Conservation (phyloP, 371 early-diverging fungal species). For the Mucor indicus region DNA sequence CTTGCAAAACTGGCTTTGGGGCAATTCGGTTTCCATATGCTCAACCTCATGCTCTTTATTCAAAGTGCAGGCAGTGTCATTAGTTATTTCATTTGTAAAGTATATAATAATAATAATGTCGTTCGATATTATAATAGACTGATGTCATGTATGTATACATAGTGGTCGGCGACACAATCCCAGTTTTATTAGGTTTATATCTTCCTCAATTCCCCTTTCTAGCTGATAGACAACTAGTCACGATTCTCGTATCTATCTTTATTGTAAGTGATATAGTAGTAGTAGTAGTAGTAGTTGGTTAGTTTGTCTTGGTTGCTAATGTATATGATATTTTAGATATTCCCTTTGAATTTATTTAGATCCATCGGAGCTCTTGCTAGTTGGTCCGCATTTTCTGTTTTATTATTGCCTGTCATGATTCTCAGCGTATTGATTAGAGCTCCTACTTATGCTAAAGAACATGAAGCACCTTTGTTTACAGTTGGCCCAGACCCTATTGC, state of each 20-base stretch:
- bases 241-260: constrained; percentile 39
- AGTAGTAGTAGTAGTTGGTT: too few relatives aligned
- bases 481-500: constrained; percentile 52
- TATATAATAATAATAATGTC: constrained; percentile 33
- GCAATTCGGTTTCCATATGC: constrained; percentile 41
- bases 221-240: constrained; percentile 37
- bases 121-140: constrained; percentile 11
- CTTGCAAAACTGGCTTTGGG: constrained; percentile 54
- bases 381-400: constrained; percentile 51
- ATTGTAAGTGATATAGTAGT: constrained; percentile 22
- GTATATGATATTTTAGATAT: constrained; percentile 24
- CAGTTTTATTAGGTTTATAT: constrained; percentile 44
- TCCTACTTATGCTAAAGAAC: constrained; percentile 46
- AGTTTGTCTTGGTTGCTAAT: neutral
- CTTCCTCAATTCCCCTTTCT: constrained; percentile 29
- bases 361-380: constrained; percentile 56
- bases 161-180: constrained; percentile 61
- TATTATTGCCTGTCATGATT: constrained; percentile 53
- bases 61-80: constrained; percentile 51
- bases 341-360: constrained; percentile 50
- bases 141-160: neutral
- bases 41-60: constrained; percentile 51
- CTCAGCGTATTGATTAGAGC: constrained; percentile 47
- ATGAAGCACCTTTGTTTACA: constrained; percentile 40
- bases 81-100: constrained; percentile 51